Conservation (phyloP, 768 basidiomycete species). For the Tricholomella constricta region DNA sequence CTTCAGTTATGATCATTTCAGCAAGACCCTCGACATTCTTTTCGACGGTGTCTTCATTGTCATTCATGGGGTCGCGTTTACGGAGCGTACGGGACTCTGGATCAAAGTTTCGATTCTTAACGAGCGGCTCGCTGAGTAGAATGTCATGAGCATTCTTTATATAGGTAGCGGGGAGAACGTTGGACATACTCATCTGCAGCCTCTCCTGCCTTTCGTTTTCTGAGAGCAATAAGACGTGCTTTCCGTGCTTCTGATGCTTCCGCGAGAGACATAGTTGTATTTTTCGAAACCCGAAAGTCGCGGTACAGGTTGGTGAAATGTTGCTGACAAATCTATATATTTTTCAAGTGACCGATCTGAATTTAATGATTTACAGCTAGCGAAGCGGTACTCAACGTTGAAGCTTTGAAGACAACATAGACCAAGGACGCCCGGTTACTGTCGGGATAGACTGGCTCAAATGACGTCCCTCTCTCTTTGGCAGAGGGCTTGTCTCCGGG, state of each 20-base stretch:
- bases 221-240: slow-evolving; percentile 74
- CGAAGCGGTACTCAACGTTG: neutral
- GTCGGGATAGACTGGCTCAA: neutral
- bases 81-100: slow-evolving; percentile 79
- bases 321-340: slow-evolving; percentile 14
- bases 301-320: neutral
- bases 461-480: slow-evolving; percentile 32
- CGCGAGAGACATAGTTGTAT: slow-evolving; percentile 54
- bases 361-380: neutral
- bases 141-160: neutral
- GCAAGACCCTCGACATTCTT: slow-evolving; percentile 81
- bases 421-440: neutral
- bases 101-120: slow-evolving; percentile 86
- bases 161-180: neutral
- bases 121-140: slow-evolving; percentile 44
- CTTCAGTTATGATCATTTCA: slow-evolving; percentile 82
- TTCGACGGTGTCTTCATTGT: slow-evolving; percentile 85
- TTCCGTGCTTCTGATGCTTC: slow-evolving; percentile 82
- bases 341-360: neutral
- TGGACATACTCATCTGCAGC: slow-evolving; percentile 40
- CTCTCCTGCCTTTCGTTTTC: slow-evolving; percentile 69
- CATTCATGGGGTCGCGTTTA: slow-evolving; percentile 59
- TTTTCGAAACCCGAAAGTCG: neutral
- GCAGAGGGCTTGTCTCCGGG: slow-evolving; percentile 29
- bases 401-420: neutral